phyloP scores from a whole-genome alignment of 805 yeast genomes.

The Spathaspora passalidarum region DNA sequence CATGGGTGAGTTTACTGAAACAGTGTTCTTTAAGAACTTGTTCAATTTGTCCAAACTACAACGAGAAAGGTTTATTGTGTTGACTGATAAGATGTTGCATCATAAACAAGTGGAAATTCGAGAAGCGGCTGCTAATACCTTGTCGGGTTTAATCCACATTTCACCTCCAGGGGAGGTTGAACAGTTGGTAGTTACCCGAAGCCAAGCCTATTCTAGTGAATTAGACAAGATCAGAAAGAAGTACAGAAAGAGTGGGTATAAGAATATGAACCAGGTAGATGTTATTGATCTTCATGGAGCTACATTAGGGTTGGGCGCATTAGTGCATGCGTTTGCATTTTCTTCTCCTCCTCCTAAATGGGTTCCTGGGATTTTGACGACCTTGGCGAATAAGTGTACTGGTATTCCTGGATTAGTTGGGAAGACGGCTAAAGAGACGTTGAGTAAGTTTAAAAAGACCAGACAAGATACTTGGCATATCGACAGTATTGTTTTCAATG shows the following conservation, averaged over 20 bases:
- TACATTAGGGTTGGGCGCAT: slow-evolving; percentile 82
- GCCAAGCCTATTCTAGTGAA: slow-evolving; percentile 24
- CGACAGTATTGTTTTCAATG: slow-evolving; percentile 71
- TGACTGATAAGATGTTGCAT: slow-evolving; percentile 52
- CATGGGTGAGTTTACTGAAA: slow-evolving; percentile 67
- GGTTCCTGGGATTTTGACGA: slow-evolving; percentile 73
- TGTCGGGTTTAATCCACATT: slow-evolving; percentile 78
- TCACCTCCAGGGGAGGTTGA: slow-evolving; percentile 48
- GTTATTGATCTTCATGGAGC: slow-evolving; percentile 71
- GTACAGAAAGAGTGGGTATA: slow-evolving; percentile 38
- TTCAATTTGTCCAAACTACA: slow-evolving; percentile 49
- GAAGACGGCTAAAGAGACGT: slow-evolving; percentile 72
- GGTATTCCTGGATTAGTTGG: slow-evolving; percentile 78
- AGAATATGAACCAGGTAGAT: slow-evolving; percentile 36
- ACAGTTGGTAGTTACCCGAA: slow-evolving; percentile 38
- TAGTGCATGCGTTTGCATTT: slow-evolving; percentile 87
- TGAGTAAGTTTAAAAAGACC: slow-evolving; percentile 84
- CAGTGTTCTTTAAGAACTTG: slow-evolving; percentile 66
- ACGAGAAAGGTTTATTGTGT: slow-evolving; percentile 46
- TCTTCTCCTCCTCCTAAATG: slow-evolving; percentile 87
- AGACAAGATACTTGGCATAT: slow-evolving; percentile 97
- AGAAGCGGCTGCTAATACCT: slow-evolving; percentile 63
- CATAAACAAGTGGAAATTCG: slow-evolving; percentile 73
- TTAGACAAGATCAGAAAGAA: slow-evolving; percentile 41
- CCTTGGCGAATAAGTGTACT: slow-evolving; percentile 67